Percentiles rank a stretch among this genome's conserved stretches.
Conservation (phyloP, 768 basidiomycete genomes). For the Amanita muscaria region DNA sequence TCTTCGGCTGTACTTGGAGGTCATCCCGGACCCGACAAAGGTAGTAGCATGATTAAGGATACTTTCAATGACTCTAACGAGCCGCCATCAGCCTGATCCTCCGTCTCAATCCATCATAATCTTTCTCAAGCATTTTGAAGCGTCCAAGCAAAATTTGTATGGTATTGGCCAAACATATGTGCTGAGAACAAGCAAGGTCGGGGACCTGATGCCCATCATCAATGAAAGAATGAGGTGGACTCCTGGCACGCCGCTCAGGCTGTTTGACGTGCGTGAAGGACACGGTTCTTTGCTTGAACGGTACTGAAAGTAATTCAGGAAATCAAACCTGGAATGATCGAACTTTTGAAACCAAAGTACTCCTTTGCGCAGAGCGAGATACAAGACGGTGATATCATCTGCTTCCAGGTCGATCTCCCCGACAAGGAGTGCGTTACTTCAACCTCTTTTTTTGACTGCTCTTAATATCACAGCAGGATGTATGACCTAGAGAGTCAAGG, state of each 20-base stretch:
- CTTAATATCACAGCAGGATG: conserved; percentile 37
- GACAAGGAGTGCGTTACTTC: conserved; percentile 80
- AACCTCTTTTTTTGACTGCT: conserved; percentile 3
- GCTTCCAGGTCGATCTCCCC: conserved; percentile 92
- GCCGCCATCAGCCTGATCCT: conserved; percentile 52
- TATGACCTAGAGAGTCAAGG: conserved; percentile 85
- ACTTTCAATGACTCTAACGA: conserved; percentile 1
- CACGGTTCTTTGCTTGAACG: not conserved
- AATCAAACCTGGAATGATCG: conserved; percentile 99
- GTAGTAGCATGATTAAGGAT: conserved; percentile 25
- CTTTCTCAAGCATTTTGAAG: conserved; percentile 98
- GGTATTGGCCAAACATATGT: conserved; percentile 91
- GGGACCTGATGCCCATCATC: conserved; percentile 76
- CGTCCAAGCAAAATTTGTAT: conserved; percentile 76
- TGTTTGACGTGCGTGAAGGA: conserved; percentile 81
- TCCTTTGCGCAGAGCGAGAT: conserved; percentile 98
- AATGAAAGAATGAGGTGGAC: conserved; percentile 96
- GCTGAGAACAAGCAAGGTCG: conserved; percentile 76
- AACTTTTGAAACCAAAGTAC: conserved; percentile 90
- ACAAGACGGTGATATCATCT: conserved; percentile 97
- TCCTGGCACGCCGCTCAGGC: conserved; percentile 85
- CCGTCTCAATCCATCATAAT: conserved; percentile 88
- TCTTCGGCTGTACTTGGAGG: conserved; percentile 88
- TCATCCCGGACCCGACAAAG: conserved; percentile 74
- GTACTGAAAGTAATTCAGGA: conserved; percentile 41